Base-by-base conservation (phyloP, 495 filamentous ascomycete genomes). In the Neurospora sp. region DNA sequence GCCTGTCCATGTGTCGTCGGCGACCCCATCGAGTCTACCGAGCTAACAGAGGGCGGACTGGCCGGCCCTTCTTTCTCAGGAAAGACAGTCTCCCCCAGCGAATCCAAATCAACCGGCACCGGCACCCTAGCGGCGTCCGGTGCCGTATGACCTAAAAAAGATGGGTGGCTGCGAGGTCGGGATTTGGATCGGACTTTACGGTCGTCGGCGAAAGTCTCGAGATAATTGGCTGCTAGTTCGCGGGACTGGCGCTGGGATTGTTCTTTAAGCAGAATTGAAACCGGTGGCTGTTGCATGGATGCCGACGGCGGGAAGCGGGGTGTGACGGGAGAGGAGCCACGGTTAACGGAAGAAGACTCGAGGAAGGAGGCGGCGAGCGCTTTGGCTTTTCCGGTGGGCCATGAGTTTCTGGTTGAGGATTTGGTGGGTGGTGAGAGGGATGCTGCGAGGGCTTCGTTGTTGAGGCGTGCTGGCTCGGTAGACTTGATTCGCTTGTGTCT, bases 401-500 rank as follows among this genome's bases (percentile, higher is more conserved):
- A 65, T 0, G 53, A 65, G 27, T 65, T 65, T 65, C 53, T 65
- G 14, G 14, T 16, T 16, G 53, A 37, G 5, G 27, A 16, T 37
- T 65, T 65, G 27, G 27, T 6, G 12, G 12, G 53, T 18, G 27
- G 53, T 18, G 27, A 65, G 53, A 65, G 53, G 3, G 53, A 65
- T 9, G 53, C 53, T 37, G 53, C 53, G 53, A 65, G 53, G 27
- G 53, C 53, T 35, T 65, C 53, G 27, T 65, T 35, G 27, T 4
- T 16, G 31, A 65, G 53, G 6, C 53, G 53, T 18, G 53, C 53
- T 37, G 53, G 45, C 22, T 69, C 71, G n/a, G 65, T 73, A 31
- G 71, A 68, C 18, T 65, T 73, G 39, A 68, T 53, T 31, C 73
- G 69, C 65, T 75, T 44, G 35, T 38, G 18, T 39, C 69, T 47